A percentile compares a stretch with the other conserved stretches of the same genome.
Conservation (phyloP, 495 filamentous ascomycete genomes). For the Tuber calosporum region DNA sequence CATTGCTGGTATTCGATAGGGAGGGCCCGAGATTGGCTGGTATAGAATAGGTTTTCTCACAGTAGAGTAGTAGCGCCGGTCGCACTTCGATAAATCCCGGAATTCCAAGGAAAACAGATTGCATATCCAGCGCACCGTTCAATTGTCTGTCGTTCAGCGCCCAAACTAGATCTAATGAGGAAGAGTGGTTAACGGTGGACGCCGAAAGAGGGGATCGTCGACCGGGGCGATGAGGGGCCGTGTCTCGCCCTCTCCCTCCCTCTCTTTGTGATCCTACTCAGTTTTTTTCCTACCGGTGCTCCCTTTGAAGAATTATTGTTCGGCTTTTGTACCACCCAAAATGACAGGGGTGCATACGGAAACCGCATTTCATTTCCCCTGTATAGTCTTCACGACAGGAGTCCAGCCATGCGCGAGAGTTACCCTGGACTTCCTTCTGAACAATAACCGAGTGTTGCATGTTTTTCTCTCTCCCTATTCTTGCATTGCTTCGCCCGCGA, state of each 20-base stretch:
- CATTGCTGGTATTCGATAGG: too few relatives aligned
- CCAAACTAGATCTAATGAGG: not conserved
- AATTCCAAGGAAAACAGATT: not conserved
- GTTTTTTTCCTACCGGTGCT: constrained; percentile 16
- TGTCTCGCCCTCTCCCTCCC: constrained; percentile 8
- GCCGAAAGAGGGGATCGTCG: constrained; percentile 14
- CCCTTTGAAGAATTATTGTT: constrained; percentile 10
- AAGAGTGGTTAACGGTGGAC: constrained; percentile 5
- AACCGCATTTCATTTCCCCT: constrained; percentile 32
- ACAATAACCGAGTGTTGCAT: not conserved
- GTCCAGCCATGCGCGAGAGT: constrained; percentile 22
- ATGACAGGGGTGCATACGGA: constrained; percentile 29
- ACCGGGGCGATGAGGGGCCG: constrained; percentile 19
- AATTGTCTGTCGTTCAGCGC: not conserved
- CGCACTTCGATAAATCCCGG: not conserved
- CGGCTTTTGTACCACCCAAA: constrained; percentile 29
- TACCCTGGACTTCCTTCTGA: constrained; percentile 24
- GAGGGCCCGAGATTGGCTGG: too few relatives aligned
- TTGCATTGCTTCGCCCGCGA: not conserved
- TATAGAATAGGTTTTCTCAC: too few relatives aligned
- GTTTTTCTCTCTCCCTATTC: not conserved
- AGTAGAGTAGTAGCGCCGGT: too few relatives aligned
- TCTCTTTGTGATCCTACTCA: constrained; percentile 10
- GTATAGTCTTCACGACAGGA: constrained; percentile 23
- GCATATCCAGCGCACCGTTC: not conserved